Conservation (phyloP, 2,329 filamentous ascomycete species). For the Cercospora sojina region DNA sequence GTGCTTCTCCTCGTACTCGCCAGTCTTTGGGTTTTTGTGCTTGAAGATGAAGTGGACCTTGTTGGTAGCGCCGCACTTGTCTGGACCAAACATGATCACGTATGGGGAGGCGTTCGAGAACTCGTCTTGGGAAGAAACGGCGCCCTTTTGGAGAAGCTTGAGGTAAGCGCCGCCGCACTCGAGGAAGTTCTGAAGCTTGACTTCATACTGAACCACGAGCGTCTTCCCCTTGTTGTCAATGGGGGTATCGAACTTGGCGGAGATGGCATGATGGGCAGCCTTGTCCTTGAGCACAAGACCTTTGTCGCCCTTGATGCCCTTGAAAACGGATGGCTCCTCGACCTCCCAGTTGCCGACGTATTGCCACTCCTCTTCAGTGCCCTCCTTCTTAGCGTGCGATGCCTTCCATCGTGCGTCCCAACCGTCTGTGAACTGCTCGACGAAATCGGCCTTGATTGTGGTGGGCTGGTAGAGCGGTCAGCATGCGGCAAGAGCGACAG, state of each 20-base stretch:
- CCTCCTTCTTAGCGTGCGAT: conserved; percentile 96
- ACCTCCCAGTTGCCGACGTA: conserved; percentile 96
- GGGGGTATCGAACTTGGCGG: conserved; percentile 94
- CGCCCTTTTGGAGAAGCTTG: conserved; percentile 98
- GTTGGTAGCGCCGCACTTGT: conserved; percentile 99
- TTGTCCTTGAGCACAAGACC: conserved; percentile 97
- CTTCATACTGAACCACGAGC: conserved; percentile 97
- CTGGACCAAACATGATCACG: conserved; percentile 99
- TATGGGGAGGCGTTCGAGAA: conserved; percentile 97
- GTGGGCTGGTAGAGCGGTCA: conserved; percentile 64
- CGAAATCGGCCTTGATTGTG: conserved; percentile 83
- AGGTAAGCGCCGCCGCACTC: conserved; percentile 98
- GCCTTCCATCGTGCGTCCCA: conserved; percentile 94
- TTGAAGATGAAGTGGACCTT: conserved; percentile 98
- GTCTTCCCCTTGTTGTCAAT: conserved; percentile 97
- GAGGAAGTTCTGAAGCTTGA: conserved; percentile 95
- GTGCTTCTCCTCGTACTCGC: conserved; percentile 99
- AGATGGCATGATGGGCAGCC: conserved; percentile 98
- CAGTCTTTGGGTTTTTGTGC: conserved; percentile 99
- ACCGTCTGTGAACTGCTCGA: conserved; percentile 97
- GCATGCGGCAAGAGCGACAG: neutral
- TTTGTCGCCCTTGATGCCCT: conserved; percentile 92
- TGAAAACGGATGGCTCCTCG: conserved; percentile 86
- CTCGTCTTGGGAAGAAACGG: conserved; percentile 93
- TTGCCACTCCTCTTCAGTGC: conserved; percentile 85